Evolutionary conservation across 1,139 yeast genomes (phyloP), one percentile per base, ranked within the genome.

Genomic region (Yamadazyma membranifaciens): DNA sequence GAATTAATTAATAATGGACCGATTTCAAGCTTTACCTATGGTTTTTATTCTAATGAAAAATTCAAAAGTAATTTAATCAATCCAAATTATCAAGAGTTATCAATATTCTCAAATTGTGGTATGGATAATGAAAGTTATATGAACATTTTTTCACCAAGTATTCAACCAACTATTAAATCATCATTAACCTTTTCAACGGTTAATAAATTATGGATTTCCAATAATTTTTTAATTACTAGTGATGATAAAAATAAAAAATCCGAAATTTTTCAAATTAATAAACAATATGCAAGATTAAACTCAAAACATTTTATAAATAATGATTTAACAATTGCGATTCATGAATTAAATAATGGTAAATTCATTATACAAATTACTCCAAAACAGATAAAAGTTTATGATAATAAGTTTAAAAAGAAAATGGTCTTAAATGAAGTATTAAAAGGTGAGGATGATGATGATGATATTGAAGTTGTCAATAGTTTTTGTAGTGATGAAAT

Each of bases 111-210:
- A 0, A 77, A 88, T 6, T 75, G 86, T 0, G 97, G 96, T 0
- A 69, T 80, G 12, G 82, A 77, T 14, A 52, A 58, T 1, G 71
- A 76, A 13, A 76, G 84, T 7, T 72, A 76, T 33, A 52, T 91
- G 30, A 79, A 84, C 29, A 70, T 85, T 7, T 67, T 83, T 36
- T 72, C 78, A 10, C 87, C 87, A 7, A 71, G 82, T 9, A 70
- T 84, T 7, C 81, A 81, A 48, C 91, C 91, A 1, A 56, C 56
- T 0, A 80, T 88, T 31, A 78, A 80, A 39, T 78, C 87, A 5
- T 81, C 94, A 0, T 67, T 91, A 34, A 81, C 82, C 38, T 89
- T 91, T 45, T 80, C 85, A 2, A 83, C 87, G 49, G 80, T 87
- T 28, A 82, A 85, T 44, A 78, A 87, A 50, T 76, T 88, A 58